These are phyloP conservation scores for Polyporus tsugae DNA, from an alignment of 1,284 basidiomycete genomes.

Conservation along the genomic window DNA sequence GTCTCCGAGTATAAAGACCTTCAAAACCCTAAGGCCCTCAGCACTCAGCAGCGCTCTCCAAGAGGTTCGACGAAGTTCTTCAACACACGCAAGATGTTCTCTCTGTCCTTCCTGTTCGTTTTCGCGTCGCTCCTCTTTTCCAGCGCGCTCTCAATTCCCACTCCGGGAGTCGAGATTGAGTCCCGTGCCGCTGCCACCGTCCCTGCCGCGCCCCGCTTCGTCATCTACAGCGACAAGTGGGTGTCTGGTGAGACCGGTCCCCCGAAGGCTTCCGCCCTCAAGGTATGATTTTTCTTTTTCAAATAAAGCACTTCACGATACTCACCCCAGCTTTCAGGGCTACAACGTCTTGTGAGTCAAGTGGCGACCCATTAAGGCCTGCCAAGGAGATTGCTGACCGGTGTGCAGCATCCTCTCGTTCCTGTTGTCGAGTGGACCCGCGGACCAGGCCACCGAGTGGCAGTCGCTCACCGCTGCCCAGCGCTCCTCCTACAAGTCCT, in stretches of 20 bases:
- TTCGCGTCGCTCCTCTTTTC: slow-evolving; percentile 29
- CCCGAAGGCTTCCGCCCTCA: slow-evolving; percentile 46
- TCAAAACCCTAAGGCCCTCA: neutral
- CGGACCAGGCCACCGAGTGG: slow-evolving; percentile 56
- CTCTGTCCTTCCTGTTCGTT: slow-evolving; percentile 25
- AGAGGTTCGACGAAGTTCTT: neutral
- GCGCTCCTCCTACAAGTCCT: slow-evolving; percentile 47
- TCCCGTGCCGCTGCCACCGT: slow-evolving; percentile 32
- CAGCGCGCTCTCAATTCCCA: slow-evolving; percentile 26
- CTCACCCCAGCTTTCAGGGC: slow-evolving; percentile 42
- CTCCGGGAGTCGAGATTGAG: slow-evolving; percentile 22
- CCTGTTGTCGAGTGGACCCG: slow-evolving; percentile 50
- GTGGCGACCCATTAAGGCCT: neutral
- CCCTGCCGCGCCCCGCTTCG: slow-evolving; percentile 48
- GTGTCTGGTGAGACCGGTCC: slow-evolving; percentile 48
- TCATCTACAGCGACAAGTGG: slow-evolving; percentile 53
- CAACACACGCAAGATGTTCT: slow-evolving; percentile 23
- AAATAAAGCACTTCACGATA: neutral
- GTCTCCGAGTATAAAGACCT: neutral
- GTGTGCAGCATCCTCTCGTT: slow-evolving; percentile 51
- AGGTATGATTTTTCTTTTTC: slow-evolving; percentile 37
- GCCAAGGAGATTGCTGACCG: neutral
- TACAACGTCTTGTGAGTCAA: slow-evolving; percentile 56
- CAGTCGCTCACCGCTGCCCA: slow-evolving; percentile 42
- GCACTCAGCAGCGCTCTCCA: neutral